These are phyloP conservation scores for Talaromyces sp. DNA, from an alignment of 2,329 filamentous ascomycete genomes.

Conservation along the genomic window DNA sequence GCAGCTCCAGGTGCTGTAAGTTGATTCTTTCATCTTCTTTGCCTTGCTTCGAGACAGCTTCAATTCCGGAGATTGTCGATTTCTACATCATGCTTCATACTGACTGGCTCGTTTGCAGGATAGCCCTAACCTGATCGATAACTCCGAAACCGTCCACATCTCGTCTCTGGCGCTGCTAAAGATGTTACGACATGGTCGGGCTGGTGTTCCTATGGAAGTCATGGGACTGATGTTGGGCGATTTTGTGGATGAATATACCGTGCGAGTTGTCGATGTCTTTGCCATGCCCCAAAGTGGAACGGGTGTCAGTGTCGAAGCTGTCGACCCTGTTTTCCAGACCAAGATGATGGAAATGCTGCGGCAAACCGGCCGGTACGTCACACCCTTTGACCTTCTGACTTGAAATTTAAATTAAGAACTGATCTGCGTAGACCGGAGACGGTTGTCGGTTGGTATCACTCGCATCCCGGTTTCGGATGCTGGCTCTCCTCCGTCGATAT, in stretches of 20 bases:
- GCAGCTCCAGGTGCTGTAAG: constrained; percentile 36
- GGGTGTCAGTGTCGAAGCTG: constrained; percentile 94
- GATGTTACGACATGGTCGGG: constrained; percentile 96
- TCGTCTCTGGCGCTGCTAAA: constrained; percentile 94
- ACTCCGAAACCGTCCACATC: constrained; percentile 98
- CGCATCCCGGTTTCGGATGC: constrained; percentile 97
- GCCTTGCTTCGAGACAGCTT: constrained; percentile 1
- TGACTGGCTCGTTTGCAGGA: constrained; percentile 52
- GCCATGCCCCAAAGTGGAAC: constrained; percentile 99
- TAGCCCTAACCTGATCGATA: constrained; percentile 87
- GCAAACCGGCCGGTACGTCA: constrained; percentile 81
- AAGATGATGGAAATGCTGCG: constrained; percentile 99
- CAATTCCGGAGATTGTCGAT: not conserved
- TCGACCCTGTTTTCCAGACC: constrained; percentile 97
- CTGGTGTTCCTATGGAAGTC: constrained; percentile 98
- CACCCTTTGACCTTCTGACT: not conserved
- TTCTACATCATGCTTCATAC: not conserved
- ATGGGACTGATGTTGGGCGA: constrained; percentile 99
- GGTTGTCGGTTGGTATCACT: constrained; percentile 99
- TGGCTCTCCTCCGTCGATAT: constrained; percentile 99
- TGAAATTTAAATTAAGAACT: not conserved
- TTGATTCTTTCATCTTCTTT: constrained; percentile 9
- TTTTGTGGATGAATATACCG: constrained; percentile 98
- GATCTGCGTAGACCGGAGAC: constrained; percentile 68
- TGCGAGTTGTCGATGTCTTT: constrained; percentile 96